Percentiles rank a stretch among this genome's conserved stretches.
phyloP scores from a whole-genome alignment of 305 asterid species.

The Andrographis paniculata region DNA sequence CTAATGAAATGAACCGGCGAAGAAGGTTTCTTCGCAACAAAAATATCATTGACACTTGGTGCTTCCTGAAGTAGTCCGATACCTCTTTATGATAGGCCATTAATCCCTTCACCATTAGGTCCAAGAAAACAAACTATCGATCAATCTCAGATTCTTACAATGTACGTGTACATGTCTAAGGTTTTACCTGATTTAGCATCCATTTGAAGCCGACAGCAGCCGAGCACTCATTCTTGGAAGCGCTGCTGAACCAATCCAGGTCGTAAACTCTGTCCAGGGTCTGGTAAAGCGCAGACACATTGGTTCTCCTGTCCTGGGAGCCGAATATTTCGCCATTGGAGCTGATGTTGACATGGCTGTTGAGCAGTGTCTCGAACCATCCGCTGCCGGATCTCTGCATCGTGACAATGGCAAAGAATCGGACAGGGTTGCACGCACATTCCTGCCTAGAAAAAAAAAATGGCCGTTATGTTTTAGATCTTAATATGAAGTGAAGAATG shows the following conservation, averaged over 20 bases:
- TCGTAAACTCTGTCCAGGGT: constrained; percentile 55
- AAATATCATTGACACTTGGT: constrained; percentile 61
- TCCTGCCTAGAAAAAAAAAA: constrained; percentile 39
- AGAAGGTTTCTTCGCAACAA: constrained; percentile 68
- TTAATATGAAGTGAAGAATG: neutral
- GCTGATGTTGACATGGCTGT: constrained; percentile 68
- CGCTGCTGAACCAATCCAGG: constrained; percentile 72
- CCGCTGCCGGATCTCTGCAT: constrained; percentile 92
- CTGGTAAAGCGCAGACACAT: constrained; percentile 32
- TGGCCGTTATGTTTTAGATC: neutral
- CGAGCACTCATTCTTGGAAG: constrained; percentile 74
- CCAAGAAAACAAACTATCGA: neutral
- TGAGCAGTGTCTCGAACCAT: constrained; percentile 80
- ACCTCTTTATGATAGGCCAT: constrained; percentile 47
- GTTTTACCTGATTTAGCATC: constrained; percentile 91
- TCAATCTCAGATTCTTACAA: no score
- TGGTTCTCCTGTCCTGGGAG: constrained; percentile 37
- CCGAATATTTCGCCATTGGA: constrained; percentile 77
- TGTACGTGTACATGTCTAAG: no score
- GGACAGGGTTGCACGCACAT: constrained; percentile 73
- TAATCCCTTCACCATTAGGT: constrained; percentile 48
- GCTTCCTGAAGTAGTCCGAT: constrained; percentile 44
- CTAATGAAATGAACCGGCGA: constrained; percentile 60
- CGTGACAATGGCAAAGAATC: constrained; percentile 53
- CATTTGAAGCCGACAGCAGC: constrained; percentile 89